Evolutionary conservation across 768 basidiomycete genomes (phyloP), one percentile per base, ranked within the genome.

Genomic region (Pseudohyphozyma bogoriensis): DNA sequence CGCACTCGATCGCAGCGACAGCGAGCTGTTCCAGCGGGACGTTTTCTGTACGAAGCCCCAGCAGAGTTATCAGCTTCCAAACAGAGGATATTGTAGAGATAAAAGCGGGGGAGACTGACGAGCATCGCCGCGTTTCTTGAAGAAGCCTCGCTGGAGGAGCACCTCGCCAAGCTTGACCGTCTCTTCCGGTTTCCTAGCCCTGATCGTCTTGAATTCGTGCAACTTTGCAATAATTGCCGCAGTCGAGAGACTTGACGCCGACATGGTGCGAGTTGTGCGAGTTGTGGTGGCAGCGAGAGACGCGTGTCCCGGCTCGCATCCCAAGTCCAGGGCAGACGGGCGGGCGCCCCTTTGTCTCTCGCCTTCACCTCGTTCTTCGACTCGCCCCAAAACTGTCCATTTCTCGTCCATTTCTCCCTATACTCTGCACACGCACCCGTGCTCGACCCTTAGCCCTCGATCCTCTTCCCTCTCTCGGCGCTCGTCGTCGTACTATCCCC

Each of bases 1-100:
- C 87, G 16, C 85, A 75, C 66, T 92, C 88, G 53, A 89, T 76
- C 5, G 89, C 79, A 4, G 90, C 87, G 51, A 88, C 73, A 3
- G 82, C 79, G 3, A 90, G 77, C 68, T 90, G 87, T 69, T 93
- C 91, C 11, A 88, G 73, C 63, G 87, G 83, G 15, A 79, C 79
- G 87, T 87, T 90, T 33, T 79, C 89, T 89, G 68, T 33, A 10
- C n/a, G n/a, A n/a, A n/a, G n/a, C n/a, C n/a, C n/a, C 24, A 3
- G 16, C 33, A 3, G 10, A 22, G 0, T 6, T 29, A 39, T 46
- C 46, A 60, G 8, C 44, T 15, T n/a, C 22, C 8, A 32, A 51
- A 59, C 46, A 62, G 54, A 58, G 6, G 46, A 35, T 53, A 49
- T 44, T 51, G 66, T 52, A 64, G 64, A 66, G 53, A 54, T 20